These are phyloP conservation scores for Alternaria gansuensis DNA, from an alignment of 2,329 filamentous ascomycete genomes.

Conservation along the genomic window DNA sequence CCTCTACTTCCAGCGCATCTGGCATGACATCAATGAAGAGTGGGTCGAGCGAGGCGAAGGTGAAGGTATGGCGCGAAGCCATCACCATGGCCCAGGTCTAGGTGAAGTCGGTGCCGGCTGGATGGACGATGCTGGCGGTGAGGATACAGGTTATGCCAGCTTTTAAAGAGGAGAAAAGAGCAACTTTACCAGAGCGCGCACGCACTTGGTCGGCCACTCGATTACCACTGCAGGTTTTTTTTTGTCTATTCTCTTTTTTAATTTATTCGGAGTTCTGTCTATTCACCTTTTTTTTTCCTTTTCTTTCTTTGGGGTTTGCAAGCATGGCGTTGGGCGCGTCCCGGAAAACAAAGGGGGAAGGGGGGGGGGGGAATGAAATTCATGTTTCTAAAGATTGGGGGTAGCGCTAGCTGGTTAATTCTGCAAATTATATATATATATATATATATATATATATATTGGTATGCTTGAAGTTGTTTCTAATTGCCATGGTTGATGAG, in stretches of 20 bases:
- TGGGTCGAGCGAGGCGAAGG: conserved; percentile 57
- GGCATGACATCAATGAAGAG: conserved; percentile 72
- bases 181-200: not conserved
- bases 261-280: not conserved
- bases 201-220: not conserved
- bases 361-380: conserved; percentile 12
- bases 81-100: conserved; percentile 46
- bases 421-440: not conserved
- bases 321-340: conserved; percentile 21
- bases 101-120: conserved; percentile 46
- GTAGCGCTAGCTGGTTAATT: conserved; percentile 7
- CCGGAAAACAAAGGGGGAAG: conserved; percentile 21
- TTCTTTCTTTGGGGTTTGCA: conserved; percentile 1
- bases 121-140: conserved; percentile 47
- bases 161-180: conserved; percentile 30
- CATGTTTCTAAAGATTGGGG: conserved; percentile 1
- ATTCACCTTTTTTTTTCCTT: not conserved
- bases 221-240: not conserved
- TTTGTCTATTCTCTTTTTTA: not conserved
- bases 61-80: conserved; percentile 50
- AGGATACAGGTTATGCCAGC: conserved; percentile 52
- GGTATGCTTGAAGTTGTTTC: too few species aligned
- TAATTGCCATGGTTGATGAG: too few species aligned
- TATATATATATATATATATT: not conserved
- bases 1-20: conserved; percentile 86